A percentile compares a stretch with the other conserved stretches of the same genome.
phyloP scores from a whole-genome alignment of 805 yeast genomes.

The Hemisphaericaspora nanyangensis region DNA sequence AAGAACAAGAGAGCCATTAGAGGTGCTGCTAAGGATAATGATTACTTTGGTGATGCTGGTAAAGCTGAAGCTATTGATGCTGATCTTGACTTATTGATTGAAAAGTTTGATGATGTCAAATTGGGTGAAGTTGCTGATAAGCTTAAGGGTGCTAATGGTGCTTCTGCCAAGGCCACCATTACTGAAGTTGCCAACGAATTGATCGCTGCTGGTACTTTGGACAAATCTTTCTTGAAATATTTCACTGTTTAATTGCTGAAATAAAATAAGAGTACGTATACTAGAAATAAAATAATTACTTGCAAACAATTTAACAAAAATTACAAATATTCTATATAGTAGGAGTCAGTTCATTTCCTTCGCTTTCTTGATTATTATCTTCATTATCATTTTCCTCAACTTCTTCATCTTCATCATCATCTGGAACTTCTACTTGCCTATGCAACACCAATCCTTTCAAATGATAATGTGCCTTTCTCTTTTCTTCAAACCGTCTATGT shows the following conservation, averaged over 20 bases:
- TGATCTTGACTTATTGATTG: constrained; percentile 78
- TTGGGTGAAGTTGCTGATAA: constrained; percentile 71
- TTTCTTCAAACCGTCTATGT: constrained; percentile 67
- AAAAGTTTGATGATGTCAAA: constrained; percentile 73
- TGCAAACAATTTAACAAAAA: background rate
- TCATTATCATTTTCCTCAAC: background rate
- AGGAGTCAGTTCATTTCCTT: too few relatives aligned
- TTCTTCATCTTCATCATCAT: constrained; percentile 20
- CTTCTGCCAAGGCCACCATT: constrained; percentile 58
- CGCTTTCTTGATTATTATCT: background rate
- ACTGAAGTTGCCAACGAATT: constrained; percentile 52
- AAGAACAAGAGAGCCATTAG: constrained; percentile 91
- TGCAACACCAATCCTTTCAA: constrained; percentile 47
- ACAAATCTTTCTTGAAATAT: constrained; percentile 52
- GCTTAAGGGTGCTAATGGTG: constrained; percentile 53
- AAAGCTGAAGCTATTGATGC: constrained; percentile 66
- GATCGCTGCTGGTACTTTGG: constrained; percentile 50
- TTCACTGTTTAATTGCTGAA: constrained; percentile 25
- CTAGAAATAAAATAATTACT: too few relatives aligned
- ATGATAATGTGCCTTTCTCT: constrained; percentile 79
- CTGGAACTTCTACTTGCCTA: constrained; percentile 23
- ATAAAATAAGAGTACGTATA: too few relatives aligned
- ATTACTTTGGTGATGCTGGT: constrained; percentile 77
- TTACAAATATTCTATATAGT: background rate
- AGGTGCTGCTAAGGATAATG: constrained; percentile 74